Evolutionary conservation across 2,329 filamentous ascomycete species (phyloP).

Genomic region (Cladobotryum mycophilum): DNA sequence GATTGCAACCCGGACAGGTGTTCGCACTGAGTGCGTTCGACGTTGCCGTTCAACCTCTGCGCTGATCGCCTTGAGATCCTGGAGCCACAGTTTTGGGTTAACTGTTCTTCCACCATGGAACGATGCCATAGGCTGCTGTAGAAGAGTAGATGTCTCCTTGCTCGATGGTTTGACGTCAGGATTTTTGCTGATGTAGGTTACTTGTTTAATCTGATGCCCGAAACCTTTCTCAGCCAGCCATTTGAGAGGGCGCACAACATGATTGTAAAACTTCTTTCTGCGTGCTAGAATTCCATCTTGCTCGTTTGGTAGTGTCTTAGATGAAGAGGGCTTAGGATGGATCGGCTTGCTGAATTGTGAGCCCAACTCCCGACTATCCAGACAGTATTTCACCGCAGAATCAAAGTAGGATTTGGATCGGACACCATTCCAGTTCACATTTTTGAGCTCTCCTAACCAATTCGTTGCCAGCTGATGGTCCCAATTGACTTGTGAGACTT

Average conservation of each 20-base stretch:
- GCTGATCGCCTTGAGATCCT: not conserved
- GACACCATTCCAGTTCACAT: not conserved
- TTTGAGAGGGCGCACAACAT: constrained; percentile 1
- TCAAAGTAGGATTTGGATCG: not conserved
- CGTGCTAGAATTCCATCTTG: not conserved
- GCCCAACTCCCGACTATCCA: not conserved
- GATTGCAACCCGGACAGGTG: not conserved
- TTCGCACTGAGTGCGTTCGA: not conserved
- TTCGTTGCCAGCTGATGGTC: not conserved
- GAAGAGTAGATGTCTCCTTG: too few species aligned
- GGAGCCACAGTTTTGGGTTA: not conserved
- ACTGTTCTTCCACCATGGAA: not conserved
- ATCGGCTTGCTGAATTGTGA: too few species aligned
- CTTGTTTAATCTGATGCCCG: not conserved
- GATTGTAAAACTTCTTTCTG: not conserved
- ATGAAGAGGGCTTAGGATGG: not conserved
- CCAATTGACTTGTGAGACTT: not conserved
- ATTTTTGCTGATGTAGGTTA: not conserved
- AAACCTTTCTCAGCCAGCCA: constrained; percentile 1
- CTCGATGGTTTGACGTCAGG: not conserved
- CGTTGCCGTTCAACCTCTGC: not conserved
- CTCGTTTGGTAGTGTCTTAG: not conserved
- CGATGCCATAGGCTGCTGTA: not conserved
- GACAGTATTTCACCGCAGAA: not conserved
- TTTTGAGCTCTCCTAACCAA: not conserved